Evolutionary conservation across 2,329 filamentous ascomycete species (phyloP).

Genomic region (Talaromyces sp.): DNA sequence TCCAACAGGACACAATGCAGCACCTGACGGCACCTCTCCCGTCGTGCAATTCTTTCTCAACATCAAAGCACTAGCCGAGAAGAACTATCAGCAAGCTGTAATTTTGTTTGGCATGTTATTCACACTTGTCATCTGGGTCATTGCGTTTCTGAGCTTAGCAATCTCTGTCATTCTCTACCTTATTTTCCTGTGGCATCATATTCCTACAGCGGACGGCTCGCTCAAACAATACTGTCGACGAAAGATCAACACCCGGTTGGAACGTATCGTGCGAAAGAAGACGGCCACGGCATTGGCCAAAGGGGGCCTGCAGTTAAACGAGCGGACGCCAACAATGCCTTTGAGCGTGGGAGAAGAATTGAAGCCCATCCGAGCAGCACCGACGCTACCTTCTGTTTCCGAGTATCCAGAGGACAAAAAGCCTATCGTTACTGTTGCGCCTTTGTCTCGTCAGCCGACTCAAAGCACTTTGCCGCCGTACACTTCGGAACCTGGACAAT

Average conservation of each 20-base stretch:
- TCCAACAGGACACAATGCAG: slow-evolving; percentile 55
- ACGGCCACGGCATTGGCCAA: slow-evolving; percentile 85
- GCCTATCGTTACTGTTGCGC: slow-evolving; percentile 32
- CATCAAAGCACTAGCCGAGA: slow-evolving; percentile 67
- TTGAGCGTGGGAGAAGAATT: slow-evolving; percentile 30
- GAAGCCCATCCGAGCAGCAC: slow-evolving; percentile 31
- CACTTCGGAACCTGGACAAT: slow-evolving; percentile 54
- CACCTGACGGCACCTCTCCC: slow-evolving; percentile 59
- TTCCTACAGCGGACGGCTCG: slow-evolving; percentile 76
- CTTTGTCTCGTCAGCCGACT: slow-evolving; percentile 60
- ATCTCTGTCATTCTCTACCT: slow-evolving; percentile 75
- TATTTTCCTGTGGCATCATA: slow-evolving; percentile 88
- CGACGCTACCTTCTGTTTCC: slow-evolving; percentile 63
- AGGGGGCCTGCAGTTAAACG: slow-evolving; percentile 56
- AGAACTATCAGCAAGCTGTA: slow-evolving; percentile 74
- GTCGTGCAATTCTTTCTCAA: slow-evolving; percentile 81
- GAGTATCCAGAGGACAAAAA: slow-evolving; percentile 46
- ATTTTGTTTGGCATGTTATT: slow-evolving; percentile 91
- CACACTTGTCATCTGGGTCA: slow-evolving; percentile 83
- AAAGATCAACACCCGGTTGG: slow-evolving; percentile 83
- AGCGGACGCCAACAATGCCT: slow-evolving; percentile 52
- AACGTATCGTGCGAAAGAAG: slow-evolving; percentile 79
- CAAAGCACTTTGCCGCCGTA: slow-evolving; percentile 63
- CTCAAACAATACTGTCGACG: slow-evolving; percentile 83
- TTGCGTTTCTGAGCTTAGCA: slow-evolving; percentile 72